Evolutionary conservation across 2,329 filamentous ascomycete genomes (phyloP).

Genomic region (Fusarium begoniae): DNA sequence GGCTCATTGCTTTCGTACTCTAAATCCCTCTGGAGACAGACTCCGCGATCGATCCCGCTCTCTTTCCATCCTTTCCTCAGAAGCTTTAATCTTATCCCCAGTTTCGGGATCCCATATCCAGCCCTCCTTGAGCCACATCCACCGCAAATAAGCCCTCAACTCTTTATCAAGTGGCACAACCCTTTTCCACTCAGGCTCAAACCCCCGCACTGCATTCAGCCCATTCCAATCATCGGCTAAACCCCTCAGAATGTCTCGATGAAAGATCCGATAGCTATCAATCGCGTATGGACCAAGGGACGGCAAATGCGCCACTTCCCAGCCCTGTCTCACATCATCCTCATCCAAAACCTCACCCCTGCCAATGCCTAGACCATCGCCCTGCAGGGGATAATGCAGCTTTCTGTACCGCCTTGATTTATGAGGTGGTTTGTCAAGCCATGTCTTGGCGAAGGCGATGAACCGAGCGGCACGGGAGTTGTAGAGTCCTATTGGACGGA

Average conservation of each 20-base stretch:
- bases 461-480: slow-evolving; percentile 24
- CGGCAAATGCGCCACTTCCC: slow-evolving; percentile 28
- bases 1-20: neutral
- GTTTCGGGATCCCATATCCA: slow-evolving; percentile 33
- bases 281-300: slow-evolving; percentile 27
- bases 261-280: slow-evolving; percentile 30
- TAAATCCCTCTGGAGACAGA: neutral
- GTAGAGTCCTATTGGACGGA: slow-evolving; percentile 21
- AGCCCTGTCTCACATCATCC: slow-evolving; percentile 16
- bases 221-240: slow-evolving; percentile 13
- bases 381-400: slow-evolving; percentile 17
- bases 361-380: slow-evolving; percentile 1
- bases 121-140: slow-evolving; percentile 29
- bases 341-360: slow-evolving; percentile 10
- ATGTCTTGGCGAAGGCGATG: slow-evolving; percentile 21
- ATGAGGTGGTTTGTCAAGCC: slow-evolving; percentile 7
- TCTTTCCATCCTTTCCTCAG: neutral
- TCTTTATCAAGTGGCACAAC: slow-evolving; percentile 30
- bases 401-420: slow-evolving; percentile 12
- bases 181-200: slow-evolving; percentile 30
- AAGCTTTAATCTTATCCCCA: neutral
- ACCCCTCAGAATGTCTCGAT: slow-evolving; percentile 12
- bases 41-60: neutral
- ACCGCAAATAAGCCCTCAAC: slow-evolving; percentile 15
- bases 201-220: fast-evolving